Evolutionary conservation across 208 protist genomes (phyloP).

Genomic region (Sergeia podlipaevii): DNA sequence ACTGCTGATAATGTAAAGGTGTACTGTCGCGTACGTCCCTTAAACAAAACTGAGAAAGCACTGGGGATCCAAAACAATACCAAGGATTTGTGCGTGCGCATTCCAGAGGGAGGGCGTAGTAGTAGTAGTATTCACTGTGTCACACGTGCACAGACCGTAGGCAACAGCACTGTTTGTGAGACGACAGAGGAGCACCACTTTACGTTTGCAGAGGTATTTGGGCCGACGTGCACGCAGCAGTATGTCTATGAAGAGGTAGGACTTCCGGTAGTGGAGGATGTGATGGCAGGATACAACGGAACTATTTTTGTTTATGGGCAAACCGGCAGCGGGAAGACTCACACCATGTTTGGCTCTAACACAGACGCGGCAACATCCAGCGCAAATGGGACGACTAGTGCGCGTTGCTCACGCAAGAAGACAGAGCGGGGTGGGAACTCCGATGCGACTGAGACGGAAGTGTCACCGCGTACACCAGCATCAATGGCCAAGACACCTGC

Average conservation of each 20-base stretch:
- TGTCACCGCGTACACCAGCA: too few species aligned
- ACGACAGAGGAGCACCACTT: slow-evolving; percentile 25
- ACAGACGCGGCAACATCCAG: too few species aligned
- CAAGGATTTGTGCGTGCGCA: too few species aligned
- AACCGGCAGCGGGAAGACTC: slow-evolving; percentile 90
- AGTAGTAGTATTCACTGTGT: too few species aligned
- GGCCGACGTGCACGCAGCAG: slow-evolving; percentile 40
- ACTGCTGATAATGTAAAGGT: slow-evolving; percentile 51
- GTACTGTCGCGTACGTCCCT: slow-evolving; percentile 44
- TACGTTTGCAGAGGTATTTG: slow-evolving; percentile 66
- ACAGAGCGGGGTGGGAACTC: too few species aligned
- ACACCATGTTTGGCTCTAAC: slow-evolving; percentile 80
- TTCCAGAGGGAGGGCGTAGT: too few species aligned
- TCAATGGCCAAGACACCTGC: too few species aligned
- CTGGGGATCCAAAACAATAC: too few species aligned
- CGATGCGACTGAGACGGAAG: too few species aligned
- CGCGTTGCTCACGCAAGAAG: too few species aligned
- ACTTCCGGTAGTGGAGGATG: slow-evolving; percentile 83
- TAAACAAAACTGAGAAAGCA: too few species aligned
- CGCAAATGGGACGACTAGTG: not conserved
- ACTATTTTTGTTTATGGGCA: slow-evolving; percentile 91
- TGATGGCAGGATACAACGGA: slow-evolving; percentile 87
- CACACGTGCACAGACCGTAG: not conserved
- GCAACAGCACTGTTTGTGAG: not conserved
- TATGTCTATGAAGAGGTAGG: slow-evolving; percentile 85